phyloP scores from a whole-genome alignment of 352 stramenopile genomes.

The Phytophthora agathidicida region DNA sequence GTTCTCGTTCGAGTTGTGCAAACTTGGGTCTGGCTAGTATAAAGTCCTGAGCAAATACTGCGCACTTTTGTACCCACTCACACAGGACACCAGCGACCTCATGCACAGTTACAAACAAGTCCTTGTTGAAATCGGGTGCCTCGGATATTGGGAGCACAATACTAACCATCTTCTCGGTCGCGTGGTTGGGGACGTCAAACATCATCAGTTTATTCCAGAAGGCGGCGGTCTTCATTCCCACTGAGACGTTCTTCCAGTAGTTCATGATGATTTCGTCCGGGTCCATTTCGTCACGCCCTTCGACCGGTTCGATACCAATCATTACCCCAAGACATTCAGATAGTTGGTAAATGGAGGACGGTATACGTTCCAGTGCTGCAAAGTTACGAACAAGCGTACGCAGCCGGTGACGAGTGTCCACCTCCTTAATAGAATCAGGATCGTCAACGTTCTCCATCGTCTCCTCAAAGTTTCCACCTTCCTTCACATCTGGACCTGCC shows the following conservation, averaged over 20 bases:
- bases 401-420: conserved; percentile 1
- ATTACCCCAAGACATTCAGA: conserved; percentile 74
- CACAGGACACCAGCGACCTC: conserved; percentile 63
- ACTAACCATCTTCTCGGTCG: conserved; percentile 62
- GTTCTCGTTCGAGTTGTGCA: conserved; percentile 55
- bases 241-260: conserved; percentile 61
- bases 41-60: conserved; percentile 48
- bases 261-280: conserved; percentile 78
- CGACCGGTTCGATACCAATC: conserved; percentile 62
- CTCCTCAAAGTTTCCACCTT: background rate
- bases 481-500: background rate
- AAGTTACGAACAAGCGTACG: conserved; percentile 46
- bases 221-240: conserved; percentile 31
- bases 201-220: conserved; percentile 57
- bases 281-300: conserved; percentile 68
- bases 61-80: conserved; percentile 67
- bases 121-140: conserved; percentile 65
- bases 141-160: conserved; percentile 61
- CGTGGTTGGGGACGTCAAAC: conserved; percentile 48
- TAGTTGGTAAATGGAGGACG: conserved; percentile 64
- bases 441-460: background rate
- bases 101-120: conserved; percentile 52
- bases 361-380: conserved; percentile 36
- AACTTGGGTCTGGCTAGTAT: conserved; percentile 66
- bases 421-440: background rate